phyloP scores from a whole-genome alignment of 371 early-diverging fungal genomes.

The Thermomucor indicae-seudaticae region DNA sequence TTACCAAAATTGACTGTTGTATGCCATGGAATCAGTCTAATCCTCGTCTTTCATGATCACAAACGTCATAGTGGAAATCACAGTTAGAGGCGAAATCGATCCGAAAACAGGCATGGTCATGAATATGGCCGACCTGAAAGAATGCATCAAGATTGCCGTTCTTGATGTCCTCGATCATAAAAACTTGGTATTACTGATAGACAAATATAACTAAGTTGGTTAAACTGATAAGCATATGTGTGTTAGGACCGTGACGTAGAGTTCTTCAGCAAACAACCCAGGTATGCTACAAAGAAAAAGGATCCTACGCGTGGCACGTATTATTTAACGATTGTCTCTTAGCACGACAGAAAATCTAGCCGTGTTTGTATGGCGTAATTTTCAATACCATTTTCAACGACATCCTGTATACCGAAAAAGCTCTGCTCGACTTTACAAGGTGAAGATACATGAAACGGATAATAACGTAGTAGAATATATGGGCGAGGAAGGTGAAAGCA shows the following conservation, averaged over 20 bases:
- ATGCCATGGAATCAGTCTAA: background rate
- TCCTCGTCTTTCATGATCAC: background rate
- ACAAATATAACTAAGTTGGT: background rate
- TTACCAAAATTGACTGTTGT: too few species aligned
- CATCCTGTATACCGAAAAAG: conserved; percentile 23
- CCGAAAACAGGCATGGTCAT: conserved; percentile 84
- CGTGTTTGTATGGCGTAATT: conserved; percentile 75
- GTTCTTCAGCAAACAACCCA: conserved; percentile 27
- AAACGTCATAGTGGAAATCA: conserved; percentile 60
- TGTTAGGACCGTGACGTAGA: background rate
- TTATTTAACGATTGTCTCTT: background rate
- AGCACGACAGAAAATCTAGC: conserved; percentile 91
- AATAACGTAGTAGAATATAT: conserved; percentile 70
- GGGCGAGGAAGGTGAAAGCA: conserved; percentile 54
- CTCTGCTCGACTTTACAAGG: conserved; percentile 50
- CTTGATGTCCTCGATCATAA: conserved; percentile 83
- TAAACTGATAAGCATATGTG: background rate
- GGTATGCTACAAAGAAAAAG: too few species aligned
- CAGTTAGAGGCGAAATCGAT: conserved; percentile 70
- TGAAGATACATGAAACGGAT: conserved; percentile 72
- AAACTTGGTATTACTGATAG: conserved; percentile 67
- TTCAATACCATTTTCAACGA: conserved; percentile 39
- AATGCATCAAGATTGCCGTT: conserved; percentile 64
- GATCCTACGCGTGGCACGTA: background rate
- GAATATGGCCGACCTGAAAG: conserved; percentile 78